Evolutionary conservation across 2,329 filamentous ascomycete species (phyloP).

Genomic region (Teratosphaeria viscida): DNA sequence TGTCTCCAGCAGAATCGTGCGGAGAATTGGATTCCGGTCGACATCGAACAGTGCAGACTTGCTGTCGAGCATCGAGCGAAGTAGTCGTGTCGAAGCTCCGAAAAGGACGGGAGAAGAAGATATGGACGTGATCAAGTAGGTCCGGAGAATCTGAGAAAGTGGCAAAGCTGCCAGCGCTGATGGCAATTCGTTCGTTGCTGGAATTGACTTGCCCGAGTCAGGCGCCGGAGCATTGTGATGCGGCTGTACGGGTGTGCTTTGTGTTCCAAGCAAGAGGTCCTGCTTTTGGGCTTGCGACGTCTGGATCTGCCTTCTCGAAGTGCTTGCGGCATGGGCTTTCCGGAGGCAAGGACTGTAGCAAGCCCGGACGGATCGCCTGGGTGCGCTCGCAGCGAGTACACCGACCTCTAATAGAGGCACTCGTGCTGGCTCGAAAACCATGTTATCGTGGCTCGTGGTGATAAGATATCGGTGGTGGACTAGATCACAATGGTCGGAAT

Average conservation of each 20-base stretch:
- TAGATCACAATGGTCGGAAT: background rate
- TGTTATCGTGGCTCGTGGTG: background rate
- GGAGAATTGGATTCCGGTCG: conserved; percentile 63
- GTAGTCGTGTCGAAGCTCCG: conserved; percentile 55
- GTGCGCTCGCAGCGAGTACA: background rate
- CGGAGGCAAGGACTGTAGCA: background rate
- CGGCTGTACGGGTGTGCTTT: background rate
- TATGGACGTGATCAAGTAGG: conserved; percentile 56
- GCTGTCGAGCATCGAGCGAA: conserved; percentile 60
- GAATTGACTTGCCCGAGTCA: background rate
- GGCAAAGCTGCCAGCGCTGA: conserved; percentile 54
- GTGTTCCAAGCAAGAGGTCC: background rate
- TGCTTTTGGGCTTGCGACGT: background rate
- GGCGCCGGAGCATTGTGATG: background rate
- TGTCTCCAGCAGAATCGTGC: conserved; percentile 62
- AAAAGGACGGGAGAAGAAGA: conserved; percentile 63
- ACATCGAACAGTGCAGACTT: conserved; percentile 57
- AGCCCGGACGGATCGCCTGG: background rate
- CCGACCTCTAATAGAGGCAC: background rate
- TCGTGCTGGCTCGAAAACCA: background rate
- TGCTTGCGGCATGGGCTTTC: background rate
- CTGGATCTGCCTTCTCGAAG: background rate
- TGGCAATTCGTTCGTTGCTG: background rate
- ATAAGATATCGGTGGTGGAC: background rate
- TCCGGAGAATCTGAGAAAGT: conserved; percentile 55